Conservation (phyloP, 2,329 filamentous ascomycete genomes). For the Basipetospora chlamydospora region DNA sequence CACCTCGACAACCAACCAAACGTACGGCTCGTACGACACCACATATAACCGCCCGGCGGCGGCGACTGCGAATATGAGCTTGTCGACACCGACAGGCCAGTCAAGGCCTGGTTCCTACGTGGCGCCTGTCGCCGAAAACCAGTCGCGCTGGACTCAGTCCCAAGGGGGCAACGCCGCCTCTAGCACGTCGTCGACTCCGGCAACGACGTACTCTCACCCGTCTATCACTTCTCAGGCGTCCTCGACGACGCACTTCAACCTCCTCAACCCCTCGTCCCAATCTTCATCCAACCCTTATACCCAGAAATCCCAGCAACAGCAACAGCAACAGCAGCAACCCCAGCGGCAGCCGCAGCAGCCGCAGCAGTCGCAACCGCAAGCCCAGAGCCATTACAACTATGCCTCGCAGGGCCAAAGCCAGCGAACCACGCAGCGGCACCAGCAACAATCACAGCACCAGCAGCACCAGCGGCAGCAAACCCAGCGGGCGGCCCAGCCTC, state of each 20-base stretch:
- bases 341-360: constrained; percentile 9
- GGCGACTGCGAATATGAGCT: constrained; percentile 12
- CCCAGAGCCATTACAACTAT: background rate
- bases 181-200: constrained; percentile 4
- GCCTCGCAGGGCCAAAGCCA: background rate
- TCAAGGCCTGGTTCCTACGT: background rate
- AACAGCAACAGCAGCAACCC: constrained; percentile 1
- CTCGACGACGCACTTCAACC: constrained; percentile 9
- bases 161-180: constrained; percentile 8
- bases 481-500: constrained; percentile 7
- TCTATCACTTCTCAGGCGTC: background rate
- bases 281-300: constrained; percentile 10
- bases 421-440: constrained; percentile 3
- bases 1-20: constrained; percentile 8
- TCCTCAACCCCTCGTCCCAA: constrained; percentile 8
- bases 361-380: constrained; percentile 2
- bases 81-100: constrained; percentile 1
- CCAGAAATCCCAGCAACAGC: constrained; percentile 9
- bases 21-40: constrained; percentile 11
- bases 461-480: constrained; percentile 5
- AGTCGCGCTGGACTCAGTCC: constrained; percentile 8
- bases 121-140: constrained; percentile 7
- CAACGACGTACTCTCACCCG: background rate
- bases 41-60: constrained; percentile 17
- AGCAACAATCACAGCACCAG: constrained; percentile 6